Evolutionary conservation across 2,329 filamentous ascomycete species (phyloP).

Genomic region (Aspergillus sp.): DNA sequence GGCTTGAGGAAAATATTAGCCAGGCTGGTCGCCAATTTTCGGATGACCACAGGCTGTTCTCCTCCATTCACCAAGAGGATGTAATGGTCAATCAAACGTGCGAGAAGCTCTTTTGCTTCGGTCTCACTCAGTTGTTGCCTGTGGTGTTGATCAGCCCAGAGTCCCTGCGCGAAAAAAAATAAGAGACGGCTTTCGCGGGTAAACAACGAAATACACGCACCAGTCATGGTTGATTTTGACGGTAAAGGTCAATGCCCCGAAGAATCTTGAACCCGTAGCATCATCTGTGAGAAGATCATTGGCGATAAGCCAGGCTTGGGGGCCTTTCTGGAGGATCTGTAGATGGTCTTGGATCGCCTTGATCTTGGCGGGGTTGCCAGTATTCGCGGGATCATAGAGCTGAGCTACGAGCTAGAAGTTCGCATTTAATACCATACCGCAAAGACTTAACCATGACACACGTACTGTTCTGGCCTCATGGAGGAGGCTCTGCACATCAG

Average conservation of each 20-base stretch:
- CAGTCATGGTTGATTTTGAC: conserved; percentile 93
- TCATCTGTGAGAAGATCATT: conserved; percentile 68
- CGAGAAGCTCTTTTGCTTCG: conserved; percentile 35
- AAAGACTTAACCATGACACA: background rate
- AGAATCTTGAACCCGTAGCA: conserved; percentile 80
- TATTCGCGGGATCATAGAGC: conserved; percentile 44
- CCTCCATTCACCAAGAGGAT: conserved; percentile 38
- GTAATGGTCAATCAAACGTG: conserved; percentile 43
- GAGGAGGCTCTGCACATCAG: conserved; percentile 26
- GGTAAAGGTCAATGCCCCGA: conserved; percentile 87
- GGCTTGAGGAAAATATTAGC: conserved; percentile 45
- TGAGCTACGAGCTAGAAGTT: conserved; percentile 38
- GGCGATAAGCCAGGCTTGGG: conserved; percentile 82
- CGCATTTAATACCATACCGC: background rate
- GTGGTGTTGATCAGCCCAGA: background rate
- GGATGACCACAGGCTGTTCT: conserved; percentile 41
- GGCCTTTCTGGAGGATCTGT: conserved; percentile 73
- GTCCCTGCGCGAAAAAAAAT: background rate
- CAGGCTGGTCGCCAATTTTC: conserved; percentile 48
- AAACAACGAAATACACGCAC: conserved; percentile 44
- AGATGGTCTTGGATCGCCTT: conserved; percentile 68
- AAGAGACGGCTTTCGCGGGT: background rate
- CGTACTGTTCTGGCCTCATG: conserved; percentile 29
- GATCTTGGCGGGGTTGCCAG: conserved; percentile 43
- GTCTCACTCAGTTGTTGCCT: conserved; percentile 39